A percentile compares a stretch with the other conserved stretches of the same genome.
Conservation (phyloP, 228 moss, liverwort and hornwort genomes). For the Sphagnum magellanicum region DNA sequence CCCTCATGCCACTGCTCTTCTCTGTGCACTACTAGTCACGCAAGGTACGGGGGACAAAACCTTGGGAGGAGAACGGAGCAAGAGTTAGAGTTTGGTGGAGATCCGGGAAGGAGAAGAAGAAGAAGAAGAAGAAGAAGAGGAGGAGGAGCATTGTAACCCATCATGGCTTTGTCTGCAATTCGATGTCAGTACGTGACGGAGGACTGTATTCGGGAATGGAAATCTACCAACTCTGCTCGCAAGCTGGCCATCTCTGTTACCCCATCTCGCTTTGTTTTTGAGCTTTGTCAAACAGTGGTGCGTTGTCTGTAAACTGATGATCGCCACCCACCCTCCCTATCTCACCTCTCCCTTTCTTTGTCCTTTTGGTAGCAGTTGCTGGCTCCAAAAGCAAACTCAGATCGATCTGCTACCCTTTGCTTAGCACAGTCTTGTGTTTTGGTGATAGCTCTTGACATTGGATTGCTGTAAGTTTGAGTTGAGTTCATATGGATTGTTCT, state of each 20-base stretch:
- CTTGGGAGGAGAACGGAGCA: no score
- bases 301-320: constrained; percentile 11
- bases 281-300: constrained; percentile 94
- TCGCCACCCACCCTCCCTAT: not conserved
- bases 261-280: constrained; percentile 69
- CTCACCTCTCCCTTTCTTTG: not conserved
- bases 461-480: not conserved
- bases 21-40: no score
- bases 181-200: constrained; percentile 82
- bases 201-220: constrained; percentile 88
- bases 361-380: not conserved
- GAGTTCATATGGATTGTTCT: not conserved
- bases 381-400: not conserved
- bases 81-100: no score
- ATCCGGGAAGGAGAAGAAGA: no score
- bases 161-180: constrained; percentile 68
- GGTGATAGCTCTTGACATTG: not conserved
- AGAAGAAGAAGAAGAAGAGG: no score
- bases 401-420: not conserved
- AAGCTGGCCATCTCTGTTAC: constrained; percentile 47
- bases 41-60: no score
- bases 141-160: not conserved
- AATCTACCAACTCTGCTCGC: constrained; percentile 66
- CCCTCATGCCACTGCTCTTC: no score
- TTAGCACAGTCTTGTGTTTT: not conserved